Conservation (phyloP, 768 basidiomycete genomes). For the Agaricus subrufescens region DNA sequence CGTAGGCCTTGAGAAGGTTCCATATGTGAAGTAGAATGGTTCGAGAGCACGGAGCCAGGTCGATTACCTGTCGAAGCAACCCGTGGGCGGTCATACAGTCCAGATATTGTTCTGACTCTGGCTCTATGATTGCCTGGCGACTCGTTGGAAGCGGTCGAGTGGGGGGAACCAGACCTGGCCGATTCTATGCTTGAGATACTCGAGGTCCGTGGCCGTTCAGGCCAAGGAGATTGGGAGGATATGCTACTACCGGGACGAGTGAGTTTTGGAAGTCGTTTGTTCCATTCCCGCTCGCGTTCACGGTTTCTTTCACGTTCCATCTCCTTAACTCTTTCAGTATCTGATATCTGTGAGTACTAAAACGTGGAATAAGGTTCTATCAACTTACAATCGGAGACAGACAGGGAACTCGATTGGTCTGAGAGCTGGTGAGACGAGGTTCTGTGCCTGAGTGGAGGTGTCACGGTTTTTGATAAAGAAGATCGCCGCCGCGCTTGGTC, state of each 20-base stretch:
- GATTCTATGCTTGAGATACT: constrained; percentile 12
- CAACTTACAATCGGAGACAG: constrained; percentile 49
- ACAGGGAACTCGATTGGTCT: constrained; percentile 43
- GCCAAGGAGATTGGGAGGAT: constrained; percentile 30
- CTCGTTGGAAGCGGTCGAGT: constrained; percentile 3
- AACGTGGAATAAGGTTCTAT: neutral
- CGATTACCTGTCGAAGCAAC: constrained; percentile 14
- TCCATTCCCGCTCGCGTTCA: constrained; percentile 55
- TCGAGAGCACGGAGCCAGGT: constrained; percentile 34
- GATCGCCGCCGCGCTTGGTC: neutral
- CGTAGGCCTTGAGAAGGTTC: constrained; percentile 17
- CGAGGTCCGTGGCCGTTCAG: constrained; percentile 14
- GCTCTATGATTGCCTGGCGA: neutral
- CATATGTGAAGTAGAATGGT: constrained; percentile 23
- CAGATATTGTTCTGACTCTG: constrained; percentile 3
- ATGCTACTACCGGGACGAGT: constrained; percentile 41
- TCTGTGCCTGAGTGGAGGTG: neutral
- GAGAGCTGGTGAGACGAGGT: constrained; percentile 25
- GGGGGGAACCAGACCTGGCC: constrained; percentile 4
- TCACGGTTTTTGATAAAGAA: neutral
- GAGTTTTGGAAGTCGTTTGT: constrained; percentile 34
- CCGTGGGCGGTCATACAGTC: neutral
- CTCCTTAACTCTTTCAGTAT: constrained; percentile 38
- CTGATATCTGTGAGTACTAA: constrained; percentile 22
- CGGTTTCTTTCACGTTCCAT: constrained; percentile 37